These are phyloP conservation scores for Apiotrichum gracile DNA, from an alignment of 1,284 basidiomycete genomes.

Conservation along the genomic window DNA sequence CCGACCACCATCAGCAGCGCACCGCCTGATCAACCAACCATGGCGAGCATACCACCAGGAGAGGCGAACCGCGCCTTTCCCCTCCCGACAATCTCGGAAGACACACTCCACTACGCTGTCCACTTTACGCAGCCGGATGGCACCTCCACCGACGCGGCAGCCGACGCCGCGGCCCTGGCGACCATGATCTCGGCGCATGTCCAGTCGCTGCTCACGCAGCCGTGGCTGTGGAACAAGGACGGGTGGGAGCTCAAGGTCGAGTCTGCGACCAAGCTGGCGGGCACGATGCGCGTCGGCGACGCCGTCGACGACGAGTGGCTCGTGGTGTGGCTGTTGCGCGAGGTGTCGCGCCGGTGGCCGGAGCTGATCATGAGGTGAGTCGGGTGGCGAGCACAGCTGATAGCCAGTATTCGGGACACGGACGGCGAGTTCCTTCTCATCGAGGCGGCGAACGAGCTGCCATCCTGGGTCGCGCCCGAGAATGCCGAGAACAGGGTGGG, in stretches of 20 bases:
- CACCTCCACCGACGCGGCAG: slow-evolving; percentile 47
- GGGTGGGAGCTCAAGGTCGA: slow-evolving; percentile 69
- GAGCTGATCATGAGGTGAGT: slow-evolving; percentile 57
- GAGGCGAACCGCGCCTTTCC: slow-evolving; percentile 32
- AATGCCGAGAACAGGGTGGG: slow-evolving; percentile 86
- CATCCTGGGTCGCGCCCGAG: slow-evolving; percentile 83
- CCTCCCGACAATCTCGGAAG: slow-evolving; percentile 63
- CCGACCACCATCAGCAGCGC: too few species aligned
- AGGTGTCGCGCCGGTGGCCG: slow-evolving; percentile 70
- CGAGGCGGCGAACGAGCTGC: slow-evolving; percentile 86
- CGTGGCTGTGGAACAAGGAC: slow-evolving; percentile 83
- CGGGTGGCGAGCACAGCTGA: not conserved
- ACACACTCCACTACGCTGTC: slow-evolving; percentile 69
- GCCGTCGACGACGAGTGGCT: slow-evolving; percentile 96
- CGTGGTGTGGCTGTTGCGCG: slow-evolving; percentile 74
- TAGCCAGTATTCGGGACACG: slow-evolving; percentile 65
- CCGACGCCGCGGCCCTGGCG: slow-evolving; percentile 62
- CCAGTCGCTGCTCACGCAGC: slow-evolving; percentile 54
- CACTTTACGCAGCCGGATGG: slow-evolving; percentile 53
- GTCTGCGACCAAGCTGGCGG: slow-evolving; percentile 54
- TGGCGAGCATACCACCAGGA: too few species aligned
- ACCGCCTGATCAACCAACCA: slow-evolving; percentile 16
- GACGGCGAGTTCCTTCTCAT: slow-evolving; percentile 97
- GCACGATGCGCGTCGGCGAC: slow-evolving; percentile 81
- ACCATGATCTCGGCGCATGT: slow-evolving; percentile 61